These are phyloP conservation scores for Pulveroboletus sp. DNA, from an alignment of 1,284 basidiomycete genomes.

Conservation along the genomic window DNA sequence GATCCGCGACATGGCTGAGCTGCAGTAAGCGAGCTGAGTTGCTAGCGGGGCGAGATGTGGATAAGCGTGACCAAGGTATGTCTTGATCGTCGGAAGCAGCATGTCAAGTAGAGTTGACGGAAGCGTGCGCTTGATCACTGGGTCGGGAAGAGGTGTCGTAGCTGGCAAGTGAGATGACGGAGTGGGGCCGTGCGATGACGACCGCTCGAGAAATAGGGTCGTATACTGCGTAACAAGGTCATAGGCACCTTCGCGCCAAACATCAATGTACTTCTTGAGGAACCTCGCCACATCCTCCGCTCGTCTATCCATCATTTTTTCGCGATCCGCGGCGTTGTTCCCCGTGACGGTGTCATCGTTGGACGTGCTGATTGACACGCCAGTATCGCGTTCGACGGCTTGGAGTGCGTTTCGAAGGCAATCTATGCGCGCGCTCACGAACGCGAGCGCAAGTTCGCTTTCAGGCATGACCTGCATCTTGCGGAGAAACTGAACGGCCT, in stretches of 20 bases:
- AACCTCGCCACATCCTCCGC: slow-evolving; percentile 75
- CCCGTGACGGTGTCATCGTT: slow-evolving; percentile 15
- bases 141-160: slow-evolving; percentile 18
- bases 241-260: slow-evolving; percentile 90
- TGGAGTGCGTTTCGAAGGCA: slow-evolving; percentile 51
- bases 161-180: slow-evolving; percentile 26
- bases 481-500: slow-evolving; percentile 82
- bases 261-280: slow-evolving; percentile 85
- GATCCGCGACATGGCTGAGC: slow-evolving; percentile 88
- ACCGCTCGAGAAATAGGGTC: slow-evolving; percentile 83
- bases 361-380: slow-evolving; percentile 23
- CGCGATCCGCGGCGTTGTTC: slow-evolving; percentile 31
- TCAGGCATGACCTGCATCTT: slow-evolving; percentile 70
- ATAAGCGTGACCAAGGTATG: slow-evolving; percentile 52
- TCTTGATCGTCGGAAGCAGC: slow-evolving; percentile 62
- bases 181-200: slow-evolving; percentile 26
- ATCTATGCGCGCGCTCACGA: slow-evolving; percentile 61
- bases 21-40: slow-evolving; percentile 91
- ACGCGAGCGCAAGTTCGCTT: slow-evolving; percentile 65
- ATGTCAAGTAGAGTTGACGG: slow-evolving; percentile 50
- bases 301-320: slow-evolving; percentile 47
- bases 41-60: slow-evolving; percentile 76
- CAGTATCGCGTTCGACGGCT: slow-evolving; percentile 45
- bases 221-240: slow-evolving; percentile 90
- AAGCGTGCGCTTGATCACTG: slow-evolving; percentile 32